These are phyloP conservation scores for Tetrahymena elliotti DNA, from an alignment of 73 alveolate genomes.

Conservation along the genomic window DNA sequence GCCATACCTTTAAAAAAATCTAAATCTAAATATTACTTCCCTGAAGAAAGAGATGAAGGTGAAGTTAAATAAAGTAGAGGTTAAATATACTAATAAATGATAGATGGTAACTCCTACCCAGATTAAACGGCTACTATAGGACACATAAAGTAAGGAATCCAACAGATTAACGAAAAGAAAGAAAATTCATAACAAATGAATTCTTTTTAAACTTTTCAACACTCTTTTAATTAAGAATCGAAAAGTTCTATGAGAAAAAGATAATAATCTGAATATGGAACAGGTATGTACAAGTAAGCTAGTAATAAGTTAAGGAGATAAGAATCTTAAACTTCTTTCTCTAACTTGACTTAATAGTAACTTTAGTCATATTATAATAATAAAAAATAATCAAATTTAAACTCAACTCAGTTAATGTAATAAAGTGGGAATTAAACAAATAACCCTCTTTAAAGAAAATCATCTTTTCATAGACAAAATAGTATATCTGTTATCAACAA, in stretches of 20 bases:
- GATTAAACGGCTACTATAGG: neutral
- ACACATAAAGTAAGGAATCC: neutral
- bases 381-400: neutral
- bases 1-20: neutral
- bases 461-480: neutral
- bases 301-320: neutral
- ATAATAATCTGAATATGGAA: neutral
- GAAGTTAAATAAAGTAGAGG: neutral
- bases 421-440: neutral
- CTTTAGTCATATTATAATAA: neutral
- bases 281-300: neutral
- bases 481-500: neutral
- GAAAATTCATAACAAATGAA: neutral
- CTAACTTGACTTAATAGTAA: neutral
- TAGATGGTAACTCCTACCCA: neutral
- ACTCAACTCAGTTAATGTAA: neutral
- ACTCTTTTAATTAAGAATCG: neutral
- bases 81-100: neutral
- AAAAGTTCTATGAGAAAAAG: neutral
- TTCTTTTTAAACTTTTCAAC: neutral
- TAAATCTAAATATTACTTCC: neutral
- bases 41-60: neutral
- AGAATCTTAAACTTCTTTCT: neutral
- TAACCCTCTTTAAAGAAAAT: neutral
- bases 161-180: neutral